Percentiles rank a stretch among this genome's conserved stretches.
Conservation (phyloP, 176 grass and related monocot genomes). For the Avena atlantica region DNA sequence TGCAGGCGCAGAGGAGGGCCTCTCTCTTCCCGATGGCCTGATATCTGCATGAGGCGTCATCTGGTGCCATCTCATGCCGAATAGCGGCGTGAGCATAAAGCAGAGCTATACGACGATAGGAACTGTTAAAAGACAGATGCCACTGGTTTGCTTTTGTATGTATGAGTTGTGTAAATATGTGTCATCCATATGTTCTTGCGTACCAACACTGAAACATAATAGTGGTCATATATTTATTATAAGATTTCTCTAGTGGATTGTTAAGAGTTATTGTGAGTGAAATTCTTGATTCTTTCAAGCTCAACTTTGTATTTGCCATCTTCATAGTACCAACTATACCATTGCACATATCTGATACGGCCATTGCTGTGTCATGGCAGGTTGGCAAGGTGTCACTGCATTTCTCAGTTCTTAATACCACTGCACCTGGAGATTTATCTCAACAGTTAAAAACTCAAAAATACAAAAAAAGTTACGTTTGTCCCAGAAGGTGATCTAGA, state of each 20-base stretch:
- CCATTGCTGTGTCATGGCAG: not conserved
- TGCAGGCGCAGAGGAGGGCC: slow-evolving; percentile 48
- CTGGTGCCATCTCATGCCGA: not conserved
- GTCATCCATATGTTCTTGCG: not conserved
- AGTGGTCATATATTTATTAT: not conserved
- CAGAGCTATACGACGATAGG: not conserved
- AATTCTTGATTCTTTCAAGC: not conserved
- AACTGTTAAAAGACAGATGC: not conserved
- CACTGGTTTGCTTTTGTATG: slow-evolving; percentile 1
- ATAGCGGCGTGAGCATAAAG: not conserved
- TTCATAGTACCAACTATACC: not conserved
- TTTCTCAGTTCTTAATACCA: too few relatives aligned
- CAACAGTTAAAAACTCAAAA: not conserved
- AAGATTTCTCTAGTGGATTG: not conserved
- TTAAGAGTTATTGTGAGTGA: not conserved
- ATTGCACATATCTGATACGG: not conserved
- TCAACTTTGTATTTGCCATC: not conserved
- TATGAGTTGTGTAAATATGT: slow-evolving; percentile 3
- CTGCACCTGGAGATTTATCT: not conserved
- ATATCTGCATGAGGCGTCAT: slow-evolving; percentile 52
- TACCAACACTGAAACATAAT: not conserved
- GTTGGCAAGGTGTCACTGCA: not conserved
- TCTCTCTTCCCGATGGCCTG: slow-evolving; percentile 65
- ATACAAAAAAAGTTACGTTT: too few relatives aligned
- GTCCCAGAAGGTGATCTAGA: too few relatives aligned